phyloP scores from a whole-genome alignment of 805 yeast species.

The Blastobotrys robertii region DNA sequence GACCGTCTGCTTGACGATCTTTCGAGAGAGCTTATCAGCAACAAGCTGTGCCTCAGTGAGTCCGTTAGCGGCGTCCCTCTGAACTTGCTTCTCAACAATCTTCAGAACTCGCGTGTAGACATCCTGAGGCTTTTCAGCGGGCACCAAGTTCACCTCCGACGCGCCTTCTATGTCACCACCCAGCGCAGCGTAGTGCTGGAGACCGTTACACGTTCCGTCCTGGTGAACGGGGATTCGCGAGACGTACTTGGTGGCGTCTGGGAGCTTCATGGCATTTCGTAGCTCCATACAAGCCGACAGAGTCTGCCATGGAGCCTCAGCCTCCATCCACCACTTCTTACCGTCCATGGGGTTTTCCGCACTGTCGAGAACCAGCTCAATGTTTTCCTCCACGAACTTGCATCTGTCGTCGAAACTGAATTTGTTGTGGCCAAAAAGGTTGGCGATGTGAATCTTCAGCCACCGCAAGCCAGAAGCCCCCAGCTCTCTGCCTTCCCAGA shows the following conservation, averaged over 20 bases:
- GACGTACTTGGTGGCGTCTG: constrained; percentile 39
- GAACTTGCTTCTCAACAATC: constrained; percentile 37
- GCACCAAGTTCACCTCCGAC: constrained; percentile 46
- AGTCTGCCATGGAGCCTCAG: constrained; percentile 57
- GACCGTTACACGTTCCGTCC: constrained; percentile 61
- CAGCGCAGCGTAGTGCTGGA: constrained; percentile 63
- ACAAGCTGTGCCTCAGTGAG: constrained; percentile 31
- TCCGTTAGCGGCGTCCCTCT: constrained; percentile 33
- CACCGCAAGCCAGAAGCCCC: constrained; percentile 46
- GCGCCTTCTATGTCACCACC: constrained; percentile 64
- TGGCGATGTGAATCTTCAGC: constrained; percentile 56
- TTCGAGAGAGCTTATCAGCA: constrained; percentile 61
- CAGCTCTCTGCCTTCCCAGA: constrained; percentile 49
- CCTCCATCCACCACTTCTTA: constrained; percentile 47
- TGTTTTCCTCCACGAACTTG: constrained; percentile 37
- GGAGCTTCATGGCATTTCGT: constrained; percentile 37
- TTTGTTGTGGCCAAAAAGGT: constrained; percentile 49
- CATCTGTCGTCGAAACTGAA: constrained; percentile 43
- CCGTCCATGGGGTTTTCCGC: constrained; percentile 40
- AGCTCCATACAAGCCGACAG: constrained; percentile 48
- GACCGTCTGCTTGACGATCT: constrained; percentile 91
- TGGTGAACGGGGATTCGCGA: constrained; percentile 52
- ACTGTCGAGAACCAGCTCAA: constrained; percentile 34
- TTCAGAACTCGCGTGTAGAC: constrained; percentile 49
- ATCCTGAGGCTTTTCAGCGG: constrained; percentile 50